Conservation (phyloP, 148 eudicot genomes). For the Rhododendron griersonianum region DNA sequence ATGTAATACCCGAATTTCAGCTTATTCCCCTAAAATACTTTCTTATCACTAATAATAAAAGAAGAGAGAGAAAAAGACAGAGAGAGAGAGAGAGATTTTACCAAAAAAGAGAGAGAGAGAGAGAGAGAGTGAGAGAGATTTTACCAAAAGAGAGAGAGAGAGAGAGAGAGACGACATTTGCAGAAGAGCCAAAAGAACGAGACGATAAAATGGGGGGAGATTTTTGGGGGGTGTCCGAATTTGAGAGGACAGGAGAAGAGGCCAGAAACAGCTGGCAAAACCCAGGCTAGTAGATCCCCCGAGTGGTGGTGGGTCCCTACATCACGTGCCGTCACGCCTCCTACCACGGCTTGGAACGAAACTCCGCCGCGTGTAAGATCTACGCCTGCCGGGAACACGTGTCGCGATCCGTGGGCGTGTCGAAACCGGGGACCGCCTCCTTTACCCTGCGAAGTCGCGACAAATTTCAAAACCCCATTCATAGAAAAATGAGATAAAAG, state of each 20-base stretch:
- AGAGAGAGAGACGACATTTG: too few species aligned
- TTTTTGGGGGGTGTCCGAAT: neutral
- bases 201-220: neutral
- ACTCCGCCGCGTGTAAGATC: neutral
- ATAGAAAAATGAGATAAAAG: neutral
- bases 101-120: too few species aligned
- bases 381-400: neutral
- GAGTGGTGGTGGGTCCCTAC: neutral
- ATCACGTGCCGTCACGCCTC: constrained; percentile 18
- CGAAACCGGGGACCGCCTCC: constrained; percentile 4
- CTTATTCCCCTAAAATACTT: neutral
- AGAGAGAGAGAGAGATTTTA: too few species aligned
- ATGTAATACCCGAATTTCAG: neutral
- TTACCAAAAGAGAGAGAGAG: too few species aligned
- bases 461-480: neutral
- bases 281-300: constrained; percentile 10
- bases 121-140: too few species aligned
- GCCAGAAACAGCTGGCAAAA: constrained; percentile 8
- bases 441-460: constrained; percentile 6
- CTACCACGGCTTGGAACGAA: neutral
- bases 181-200: neutral
- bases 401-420: neutral
- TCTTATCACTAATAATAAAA: neutral
- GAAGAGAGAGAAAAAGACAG: neutral
- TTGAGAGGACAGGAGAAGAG: constrained; percentile 13